These are phyloP conservation scores for Aspergillus indologenus DNA, from an alignment of 495 filamentous ascomycete genomes.

Conservation along the genomic window DNA sequence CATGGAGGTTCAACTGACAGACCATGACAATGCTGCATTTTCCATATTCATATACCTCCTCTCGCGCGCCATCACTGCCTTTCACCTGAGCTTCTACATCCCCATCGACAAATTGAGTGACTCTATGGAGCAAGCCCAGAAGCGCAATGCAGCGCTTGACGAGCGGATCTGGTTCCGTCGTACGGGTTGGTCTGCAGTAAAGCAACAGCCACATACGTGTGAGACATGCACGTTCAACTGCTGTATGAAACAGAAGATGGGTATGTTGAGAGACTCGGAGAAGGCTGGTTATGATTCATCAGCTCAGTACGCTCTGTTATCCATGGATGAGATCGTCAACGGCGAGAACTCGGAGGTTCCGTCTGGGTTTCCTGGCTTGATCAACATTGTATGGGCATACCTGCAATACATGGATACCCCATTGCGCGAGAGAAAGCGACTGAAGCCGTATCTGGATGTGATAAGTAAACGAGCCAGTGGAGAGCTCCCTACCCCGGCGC, in stretches of 20 bases:
- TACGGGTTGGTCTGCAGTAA: slow-evolving; percentile 39
- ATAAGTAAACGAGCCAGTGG: slow-evolving; percentile 78
- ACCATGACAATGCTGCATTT: slow-evolving; percentile 91
- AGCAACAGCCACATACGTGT: slow-evolving; percentile 60
- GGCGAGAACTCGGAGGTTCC: slow-evolving; percentile 31
- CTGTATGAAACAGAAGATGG: background rate
- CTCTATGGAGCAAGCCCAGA: slow-evolving; percentile 86
- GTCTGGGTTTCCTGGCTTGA: slow-evolving; percentile 62
- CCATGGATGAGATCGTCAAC: slow-evolving; percentile 81
- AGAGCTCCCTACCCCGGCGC: slow-evolving; percentile 72
- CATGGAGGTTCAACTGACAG: slow-evolving; percentile 92
- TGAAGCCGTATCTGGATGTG: slow-evolving; percentile 71
- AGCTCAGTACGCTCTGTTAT: slow-evolving; percentile 54
- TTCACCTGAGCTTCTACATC: slow-evolving; percentile 88
- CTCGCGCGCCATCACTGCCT: slow-evolving; percentile 76
- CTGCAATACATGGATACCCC: slow-evolving; percentile 81
- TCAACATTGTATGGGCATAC: slow-evolving; percentile 82
- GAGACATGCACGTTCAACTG: background rate
- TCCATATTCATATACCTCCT: slow-evolving; percentile 83
- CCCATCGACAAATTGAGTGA: slow-evolving; percentile 65
- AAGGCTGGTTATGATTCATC: background rate
- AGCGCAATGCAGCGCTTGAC: slow-evolving; percentile 69
- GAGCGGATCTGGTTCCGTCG: slow-evolving; percentile 74
- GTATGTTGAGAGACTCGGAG: background rate
- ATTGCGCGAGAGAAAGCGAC: slow-evolving; percentile 71